A percentile compares a stretch with the other conserved stretches of the same genome.
Evolutionary conservation across 2,329 filamentous ascomycete species (phyloP).

Genomic region (Alternaria brassicicola): DNA sequence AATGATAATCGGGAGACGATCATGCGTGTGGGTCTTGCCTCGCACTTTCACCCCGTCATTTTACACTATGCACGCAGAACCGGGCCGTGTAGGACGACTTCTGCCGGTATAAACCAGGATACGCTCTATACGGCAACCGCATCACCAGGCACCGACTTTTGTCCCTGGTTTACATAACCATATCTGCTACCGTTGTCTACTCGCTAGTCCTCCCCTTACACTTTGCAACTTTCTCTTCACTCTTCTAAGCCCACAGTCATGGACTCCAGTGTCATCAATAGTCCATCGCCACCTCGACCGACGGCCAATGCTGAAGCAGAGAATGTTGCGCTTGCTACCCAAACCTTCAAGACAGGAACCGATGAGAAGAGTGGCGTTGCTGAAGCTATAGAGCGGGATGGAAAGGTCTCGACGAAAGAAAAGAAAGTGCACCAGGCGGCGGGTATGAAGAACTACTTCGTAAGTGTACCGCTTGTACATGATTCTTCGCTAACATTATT

Average conservation of each 20-base stretch:
- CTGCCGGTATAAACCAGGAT: neutral
- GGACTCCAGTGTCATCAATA: neutral
- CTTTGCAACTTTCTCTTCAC: neutral
- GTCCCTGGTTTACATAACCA: neutral
- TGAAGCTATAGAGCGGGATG: slow-evolving; percentile 11
- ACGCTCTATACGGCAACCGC: neutral
- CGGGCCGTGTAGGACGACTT: neutral
- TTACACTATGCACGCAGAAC: neutral
- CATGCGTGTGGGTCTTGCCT: neutral
- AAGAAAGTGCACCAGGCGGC: slow-evolving; percentile 31
- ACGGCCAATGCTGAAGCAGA: slow-evolving; percentile 5
- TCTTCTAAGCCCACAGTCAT: neutral
- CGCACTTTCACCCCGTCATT: neutral
- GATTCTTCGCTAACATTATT: slow-evolving; percentile 2
- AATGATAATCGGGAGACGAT: neutral
- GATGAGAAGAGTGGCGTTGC: neutral
- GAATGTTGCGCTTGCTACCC: slow-evolving; percentile 1
- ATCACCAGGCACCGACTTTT: slow-evolving; percentile 17
- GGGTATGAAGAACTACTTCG: slow-evolving; percentile 42
- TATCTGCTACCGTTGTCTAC: neutral
- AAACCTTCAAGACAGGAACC: slow-evolving; percentile 2
- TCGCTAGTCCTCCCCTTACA: neutral
- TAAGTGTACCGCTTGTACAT: slow-evolving; percentile 18
- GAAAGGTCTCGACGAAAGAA: neutral
- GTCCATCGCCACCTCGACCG: slow-evolving; percentile 7